Conservation (phyloP, 768 basidiomycete genomes). For the Royoungia palumana region DNA sequence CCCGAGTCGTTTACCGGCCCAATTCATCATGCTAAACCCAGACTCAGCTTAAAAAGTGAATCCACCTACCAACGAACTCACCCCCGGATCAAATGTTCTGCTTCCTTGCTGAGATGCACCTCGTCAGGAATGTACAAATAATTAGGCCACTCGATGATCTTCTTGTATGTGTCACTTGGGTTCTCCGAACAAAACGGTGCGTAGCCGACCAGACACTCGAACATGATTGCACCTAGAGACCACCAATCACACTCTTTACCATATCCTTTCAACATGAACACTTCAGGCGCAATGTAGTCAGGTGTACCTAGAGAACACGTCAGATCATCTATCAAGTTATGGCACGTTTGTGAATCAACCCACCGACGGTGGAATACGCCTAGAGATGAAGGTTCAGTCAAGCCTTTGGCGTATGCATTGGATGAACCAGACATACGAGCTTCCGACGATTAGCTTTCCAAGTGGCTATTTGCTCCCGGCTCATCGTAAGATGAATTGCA, state of each 20-base stretch:
- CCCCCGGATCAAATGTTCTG: slow-evolving; percentile 86
- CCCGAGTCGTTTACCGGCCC: slow-evolving; percentile 68
- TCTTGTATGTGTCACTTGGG: slow-evolving; percentile 96
- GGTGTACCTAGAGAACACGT: slow-evolving; percentile 27
- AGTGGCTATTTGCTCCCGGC: slow-evolving; percentile 92
- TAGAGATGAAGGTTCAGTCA: slow-evolving; percentile 28
- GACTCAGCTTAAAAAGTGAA: slow-evolving; percentile 5
- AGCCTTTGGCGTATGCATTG: not conserved
- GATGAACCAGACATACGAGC: slow-evolving; percentile 49
- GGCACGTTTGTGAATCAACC: slow-evolving; percentile 4
- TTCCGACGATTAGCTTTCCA: slow-evolving; percentile 99
- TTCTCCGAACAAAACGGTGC: slow-evolving; percentile 98
- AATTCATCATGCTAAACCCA: slow-evolving; percentile 72
- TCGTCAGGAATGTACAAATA: slow-evolving; percentile 95
- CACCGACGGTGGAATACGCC: slow-evolving; percentile 90
- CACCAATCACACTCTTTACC: slow-evolving; percentile 99
- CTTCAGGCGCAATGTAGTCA: slow-evolving; percentile 89
- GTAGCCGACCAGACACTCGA: slow-evolving; percentile 96
- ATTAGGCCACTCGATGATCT: slow-evolving; percentile 93
- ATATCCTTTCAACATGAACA: slow-evolving; percentile 96
- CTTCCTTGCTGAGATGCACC: slow-evolving; percentile 88
- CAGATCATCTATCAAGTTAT: not conserved
- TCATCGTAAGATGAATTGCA: slow-evolving; percentile 96
- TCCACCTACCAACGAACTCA: slow-evolving; percentile 33
- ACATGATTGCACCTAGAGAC: slow-evolving; percentile 98